A percentile compares a stretch with the other conserved stretches of the same genome.
Conservation (phyloP, 768 basidiomycete species). For the Gymnopilus dilepis region DNA sequence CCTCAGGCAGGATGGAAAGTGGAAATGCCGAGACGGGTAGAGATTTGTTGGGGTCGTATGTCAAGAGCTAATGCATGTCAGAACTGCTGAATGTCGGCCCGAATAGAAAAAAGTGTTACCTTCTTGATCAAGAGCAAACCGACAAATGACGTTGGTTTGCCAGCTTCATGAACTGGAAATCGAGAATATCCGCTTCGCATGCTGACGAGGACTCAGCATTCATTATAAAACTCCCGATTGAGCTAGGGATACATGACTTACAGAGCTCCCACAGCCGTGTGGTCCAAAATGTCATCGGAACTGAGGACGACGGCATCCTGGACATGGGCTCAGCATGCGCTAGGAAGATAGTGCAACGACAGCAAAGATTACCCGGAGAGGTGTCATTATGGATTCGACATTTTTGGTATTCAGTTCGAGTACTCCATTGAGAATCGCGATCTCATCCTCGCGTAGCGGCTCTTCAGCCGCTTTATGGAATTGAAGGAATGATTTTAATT, state of each 20-base stretch:
- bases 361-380: slow-evolving; percentile 57
- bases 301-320: slow-evolving; percentile 86
- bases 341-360: slow-evolving; percentile 14
- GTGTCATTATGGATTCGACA: slow-evolving; percentile 82
- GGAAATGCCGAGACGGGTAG: slow-evolving; percentile 76
- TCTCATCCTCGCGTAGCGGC: slow-evolving; percentile 80
- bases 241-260: slow-evolving; percentile 31
- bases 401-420: slow-evolving; percentile 77
- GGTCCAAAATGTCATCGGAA: slow-evolving; percentile 79
- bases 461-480: slow-evolving; percentile 82
- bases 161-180: slow-evolving; percentile 85
- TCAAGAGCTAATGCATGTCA: slow-evolving; percentile 61
- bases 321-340: not conserved
- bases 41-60: slow-evolving; percentile 82
- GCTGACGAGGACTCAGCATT: slow-evolving; percentile 35
- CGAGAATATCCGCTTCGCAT: slow-evolving; percentile 86
- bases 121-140: slow-evolving; percentile 82
- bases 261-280: slow-evolving; percentile 77
- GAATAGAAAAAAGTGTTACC: slow-evolving; percentile 40
- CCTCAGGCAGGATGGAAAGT: slow-evolving; percentile 89
- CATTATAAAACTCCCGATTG: not conserved
- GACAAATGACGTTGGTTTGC: slow-evolving; percentile 70
- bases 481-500: slow-evolving; percentile 77
- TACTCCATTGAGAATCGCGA: slow-evolving; percentile 80
- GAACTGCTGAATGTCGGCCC: slow-evolving; percentile 3